Conservation (phyloP, 2,329 filamentous ascomycete species). For the Beauveria brongniartii region DNA sequence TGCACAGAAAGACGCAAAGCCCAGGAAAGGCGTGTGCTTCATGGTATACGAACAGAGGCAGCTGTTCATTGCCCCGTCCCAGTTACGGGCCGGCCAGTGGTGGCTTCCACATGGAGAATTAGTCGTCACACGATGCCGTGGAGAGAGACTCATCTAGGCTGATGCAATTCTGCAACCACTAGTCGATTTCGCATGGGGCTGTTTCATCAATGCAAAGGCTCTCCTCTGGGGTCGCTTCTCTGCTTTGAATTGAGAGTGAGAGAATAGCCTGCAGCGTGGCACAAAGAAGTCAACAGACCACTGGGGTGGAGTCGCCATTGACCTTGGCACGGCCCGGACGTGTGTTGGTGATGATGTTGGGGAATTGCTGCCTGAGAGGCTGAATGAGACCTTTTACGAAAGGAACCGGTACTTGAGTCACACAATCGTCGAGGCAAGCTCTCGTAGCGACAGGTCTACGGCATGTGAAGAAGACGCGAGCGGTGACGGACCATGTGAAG, state of each 20-base stretch:
- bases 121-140: neutral
- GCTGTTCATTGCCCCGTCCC: neutral
- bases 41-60: neutral
- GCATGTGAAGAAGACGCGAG: neutral
- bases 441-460: neutral
- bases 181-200: neutral
- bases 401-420: neutral
- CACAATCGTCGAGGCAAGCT: neutral
- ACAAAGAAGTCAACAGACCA: constrained; percentile 1
- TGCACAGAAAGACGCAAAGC: neutral
- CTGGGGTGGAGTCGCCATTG: neutral
- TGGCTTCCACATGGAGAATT: neutral
- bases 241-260: neutral
- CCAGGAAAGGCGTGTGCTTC: neutral
- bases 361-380: neutral
- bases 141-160: neutral
- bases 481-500: neutral
- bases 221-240: neutral
- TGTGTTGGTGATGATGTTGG: neutral
- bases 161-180: neutral
- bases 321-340: neutral
- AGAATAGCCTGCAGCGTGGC: neutral
- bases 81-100: neutral
- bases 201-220: neutral
- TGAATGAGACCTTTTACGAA: neutral